These are phyloP conservation scores for Sindora glabra DNA, from an alignment of 306 rosid genomes.

Conservation along the genomic window DNA sequence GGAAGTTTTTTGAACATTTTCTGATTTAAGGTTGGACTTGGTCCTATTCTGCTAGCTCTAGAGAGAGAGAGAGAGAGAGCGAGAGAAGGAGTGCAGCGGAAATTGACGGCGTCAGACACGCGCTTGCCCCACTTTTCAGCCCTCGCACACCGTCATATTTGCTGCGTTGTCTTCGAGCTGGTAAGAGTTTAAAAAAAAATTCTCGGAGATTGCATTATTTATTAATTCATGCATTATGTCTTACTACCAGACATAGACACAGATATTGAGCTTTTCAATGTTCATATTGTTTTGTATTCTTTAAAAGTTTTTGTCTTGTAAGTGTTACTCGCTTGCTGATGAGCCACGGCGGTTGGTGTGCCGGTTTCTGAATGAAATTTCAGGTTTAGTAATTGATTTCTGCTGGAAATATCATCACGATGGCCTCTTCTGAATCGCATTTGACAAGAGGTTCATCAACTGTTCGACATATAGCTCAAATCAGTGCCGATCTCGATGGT, in stretches of 20 bases:
- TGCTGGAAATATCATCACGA: background rate
- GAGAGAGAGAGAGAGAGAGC: background rate
- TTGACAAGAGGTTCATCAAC: conserved; percentile 22
- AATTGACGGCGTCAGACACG: conserved; percentile 42
- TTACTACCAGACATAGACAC: background rate
- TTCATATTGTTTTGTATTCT: conserved; percentile 7
- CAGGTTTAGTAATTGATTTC: conserved; percentile 14
- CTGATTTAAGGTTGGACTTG: conserved; percentile 29
- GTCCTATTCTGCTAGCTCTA: conserved; percentile 22
- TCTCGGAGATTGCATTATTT: conserved; percentile 12
- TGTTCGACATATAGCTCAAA: conserved; percentile 22
- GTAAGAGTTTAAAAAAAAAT: conserved; percentile 27
- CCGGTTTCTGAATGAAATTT: conserved; percentile 13
- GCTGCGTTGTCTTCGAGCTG: conserved; percentile 37
- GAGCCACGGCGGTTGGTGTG: conserved; percentile 5
- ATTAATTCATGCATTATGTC: background rate
- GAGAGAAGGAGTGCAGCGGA: background rate
- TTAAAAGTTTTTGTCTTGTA: conserved; percentile 9
- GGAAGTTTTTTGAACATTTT: background rate
- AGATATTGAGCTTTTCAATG: too few relatives aligned
- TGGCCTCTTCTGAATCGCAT: conserved; percentile 29
- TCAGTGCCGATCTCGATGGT: conserved; percentile 40
- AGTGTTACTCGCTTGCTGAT: conserved; percentile 2
- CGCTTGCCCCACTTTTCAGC: conserved; percentile 21
- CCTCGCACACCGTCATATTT: conserved; percentile 7